Conservation (phyloP, 2,329 filamentous ascomycete species). For the Amylocarpus encephaloides region DNA sequence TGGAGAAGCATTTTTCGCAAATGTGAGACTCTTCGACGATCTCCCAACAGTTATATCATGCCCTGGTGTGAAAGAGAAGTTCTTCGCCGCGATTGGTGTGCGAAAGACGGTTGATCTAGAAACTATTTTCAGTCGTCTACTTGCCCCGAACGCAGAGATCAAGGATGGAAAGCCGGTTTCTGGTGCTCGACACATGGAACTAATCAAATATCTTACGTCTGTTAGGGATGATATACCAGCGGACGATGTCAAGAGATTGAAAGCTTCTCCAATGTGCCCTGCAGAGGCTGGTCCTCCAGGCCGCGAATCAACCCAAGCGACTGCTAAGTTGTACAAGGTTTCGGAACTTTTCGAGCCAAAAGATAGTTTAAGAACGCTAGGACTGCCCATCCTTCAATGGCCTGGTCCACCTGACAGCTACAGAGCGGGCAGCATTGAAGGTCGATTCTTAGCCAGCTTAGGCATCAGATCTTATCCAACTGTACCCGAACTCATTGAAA, state of each 20-base stretch:
- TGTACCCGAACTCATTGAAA: conserved; percentile 66
- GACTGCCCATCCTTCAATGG: conserved; percentile 77
- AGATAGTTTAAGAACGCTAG: conserved; percentile 60
- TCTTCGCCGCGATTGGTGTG: conserved; percentile 75
- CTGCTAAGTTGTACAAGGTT: conserved; percentile 57
- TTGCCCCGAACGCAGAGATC: conserved; percentile 51
- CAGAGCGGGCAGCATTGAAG: conserved; percentile 61
- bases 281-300: conserved; percentile 58
- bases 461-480: conserved; percentile 69
- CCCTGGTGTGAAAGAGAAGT: conserved; percentile 82
- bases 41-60: conserved; percentile 74
- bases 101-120: conserved; percentile 92
- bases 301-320: conserved; percentile 47
- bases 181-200: conserved; percentile 84
- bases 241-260: conserved; percentile 73
- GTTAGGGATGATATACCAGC: conserved; percentile 82
- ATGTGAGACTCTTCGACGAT: conserved; percentile 93
- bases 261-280: conserved; percentile 73
- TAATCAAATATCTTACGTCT: conserved; percentile 90
- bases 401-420: conserved; percentile 60
- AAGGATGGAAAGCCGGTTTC: conserved; percentile 42
- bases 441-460: conserved; percentile 63
- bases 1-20: conserved; percentile 80
- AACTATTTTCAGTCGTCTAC: conserved; percentile 82
- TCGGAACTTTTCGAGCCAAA: conserved; percentile 79